Evolutionary conservation across 2,329 filamentous ascomycete species (phyloP).

Genomic region (Apiospora pterosperma): DNA sequence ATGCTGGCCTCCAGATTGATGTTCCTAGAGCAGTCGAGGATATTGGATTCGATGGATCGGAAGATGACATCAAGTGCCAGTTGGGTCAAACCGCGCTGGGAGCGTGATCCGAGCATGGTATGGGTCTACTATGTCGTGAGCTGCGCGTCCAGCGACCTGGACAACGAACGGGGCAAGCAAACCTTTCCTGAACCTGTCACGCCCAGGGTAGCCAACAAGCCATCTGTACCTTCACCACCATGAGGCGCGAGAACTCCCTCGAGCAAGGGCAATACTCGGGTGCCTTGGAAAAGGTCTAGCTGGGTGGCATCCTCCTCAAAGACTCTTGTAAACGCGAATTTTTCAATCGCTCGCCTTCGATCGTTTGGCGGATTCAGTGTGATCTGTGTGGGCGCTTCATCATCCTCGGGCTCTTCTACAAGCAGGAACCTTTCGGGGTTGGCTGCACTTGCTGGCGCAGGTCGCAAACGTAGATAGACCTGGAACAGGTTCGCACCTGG

Average conservation of each 20-base stretch:
- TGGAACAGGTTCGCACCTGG: slow-evolving; percentile 68
- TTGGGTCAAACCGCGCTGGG: slow-evolving; percentile 86
- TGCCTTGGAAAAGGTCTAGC: slow-evolving; percentile 80
- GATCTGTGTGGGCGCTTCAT: slow-evolving; percentile 61
- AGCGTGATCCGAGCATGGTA: slow-evolving; percentile 86
- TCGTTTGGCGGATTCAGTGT: slow-evolving; percentile 80
- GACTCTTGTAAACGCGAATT: slow-evolving; percentile 90
- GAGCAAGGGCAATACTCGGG: slow-evolving; percentile 70
- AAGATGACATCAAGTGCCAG: slow-evolving; percentile 89
- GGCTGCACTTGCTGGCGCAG: slow-evolving; percentile 47
- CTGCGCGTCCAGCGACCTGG: background rate
- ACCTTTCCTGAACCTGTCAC: slow-evolving; percentile 98
- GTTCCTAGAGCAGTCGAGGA: slow-evolving; percentile 59
- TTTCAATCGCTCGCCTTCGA: slow-evolving; percentile 83
- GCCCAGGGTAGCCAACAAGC: slow-evolving; percentile 83
- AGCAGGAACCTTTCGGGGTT: slow-evolving; percentile 69
- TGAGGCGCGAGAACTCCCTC: slow-evolving; percentile 74
- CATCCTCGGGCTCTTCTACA: slow-evolving; percentile 59
- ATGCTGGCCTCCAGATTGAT: slow-evolving; percentile 69
- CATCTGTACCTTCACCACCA: slow-evolving; percentile 79
- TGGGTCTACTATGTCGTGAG: slow-evolving; percentile 63
- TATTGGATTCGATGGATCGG: slow-evolving; percentile 69
- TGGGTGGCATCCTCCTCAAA: slow-evolving; percentile 86
- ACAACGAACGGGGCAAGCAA: slow-evolving; percentile 9
- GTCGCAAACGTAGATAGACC: slow-evolving; percentile 82